Percentiles rank a stretch among this genome's conserved stretches.
phyloP scores from a whole-genome alignment of 2,329 filamentous ascomycete species.

The Nigrospora sphaerica region DNA sequence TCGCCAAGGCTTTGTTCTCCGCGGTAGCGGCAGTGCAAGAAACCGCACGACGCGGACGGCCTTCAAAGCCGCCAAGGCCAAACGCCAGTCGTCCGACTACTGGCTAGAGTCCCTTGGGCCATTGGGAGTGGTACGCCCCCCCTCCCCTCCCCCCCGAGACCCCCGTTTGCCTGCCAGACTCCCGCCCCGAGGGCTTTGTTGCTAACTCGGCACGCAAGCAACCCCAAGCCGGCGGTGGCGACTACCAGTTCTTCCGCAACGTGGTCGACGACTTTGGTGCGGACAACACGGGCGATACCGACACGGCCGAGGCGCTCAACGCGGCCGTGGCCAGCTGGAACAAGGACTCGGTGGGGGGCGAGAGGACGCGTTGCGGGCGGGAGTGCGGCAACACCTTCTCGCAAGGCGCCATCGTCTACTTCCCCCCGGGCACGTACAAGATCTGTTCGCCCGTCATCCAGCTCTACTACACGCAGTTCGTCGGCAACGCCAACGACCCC shows the following conservation, averaged over 20 bases:
- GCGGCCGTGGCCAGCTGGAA: constrained; percentile 4
- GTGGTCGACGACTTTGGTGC: constrained; percentile 46
- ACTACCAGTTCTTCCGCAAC: constrained; percentile 50
- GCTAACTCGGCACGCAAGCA: too few relatives aligned
- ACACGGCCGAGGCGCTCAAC: constrained; percentile 7
- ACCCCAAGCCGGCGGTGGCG: constrained; percentile 3
- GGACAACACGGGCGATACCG: constrained; percentile 17
- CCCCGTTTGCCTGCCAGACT: too few relatives aligned
- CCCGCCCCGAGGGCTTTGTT: too few relatives aligned
- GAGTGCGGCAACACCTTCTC: constrained; percentile 4
- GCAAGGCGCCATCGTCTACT: constrained; percentile 9
- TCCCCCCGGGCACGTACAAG: constrained; percentile 9
- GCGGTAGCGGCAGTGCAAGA: constrained; percentile 1
- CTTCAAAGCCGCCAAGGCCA: background rate
- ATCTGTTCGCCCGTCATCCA: constrained; percentile 4
- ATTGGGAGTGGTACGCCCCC: background rate
- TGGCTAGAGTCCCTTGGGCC: background rate
- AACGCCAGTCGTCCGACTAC: background rate
- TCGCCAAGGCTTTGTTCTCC: constrained; percentile 3
- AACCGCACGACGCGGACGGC: background rate
- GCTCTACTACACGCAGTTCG: constrained; percentile 34
- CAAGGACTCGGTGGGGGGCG: background rate
- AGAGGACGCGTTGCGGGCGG: constrained; percentile 5
- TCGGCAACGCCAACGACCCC: constrained; percentile 34
- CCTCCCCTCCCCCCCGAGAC: too few relatives aligned